Base-by-base conservation (phyloP, 176 grass and related monocot species). In the Juncus effusus region DNA sequence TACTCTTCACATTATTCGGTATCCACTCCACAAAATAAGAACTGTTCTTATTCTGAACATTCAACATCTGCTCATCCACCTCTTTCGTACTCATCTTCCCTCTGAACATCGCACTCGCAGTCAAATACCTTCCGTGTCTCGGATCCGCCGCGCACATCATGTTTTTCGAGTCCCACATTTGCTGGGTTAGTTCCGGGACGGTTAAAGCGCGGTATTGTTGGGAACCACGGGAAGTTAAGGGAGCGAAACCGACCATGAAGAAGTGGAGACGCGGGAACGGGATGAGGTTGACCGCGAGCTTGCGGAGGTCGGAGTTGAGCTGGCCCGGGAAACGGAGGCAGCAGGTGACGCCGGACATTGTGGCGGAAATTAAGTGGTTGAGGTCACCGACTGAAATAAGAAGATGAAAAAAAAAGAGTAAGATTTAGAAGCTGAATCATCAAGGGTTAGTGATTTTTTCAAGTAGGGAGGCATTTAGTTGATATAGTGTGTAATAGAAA, bases 21-120 rank as follows among this genome's bases (percentile, higher is more conserved):
- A 90, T 90, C 87, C 87, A 90, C 76, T 90, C 87, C 0, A 90
- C 86, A 64, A 90, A 90, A 79, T 90, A 90, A 40, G 82, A 85
- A 0, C 82, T 85, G 78, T 90, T 85, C 72, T 90, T 90, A 82
- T 85, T 90, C 70, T 90, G 86, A 0, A 90, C 82, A 60, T 90
- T 82, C 38, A 85, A 57, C 19, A 28, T 28, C 19, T 28, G 19
- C 19, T 28, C 19, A 28, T 28, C 19, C 19, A 28, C 19, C 19
- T 28, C 19, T 1, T 28, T 28, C 0, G 19, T 28, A 28, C 19
- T 28, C 19, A 28, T 28, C 19, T 28, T 88, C 19, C 89, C 89
- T 1, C 89, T 78, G 76, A 85, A 94, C 89, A 94, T 80, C 75
- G 89, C 90, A 2, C 85, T 88, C 0, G 90, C 90, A 0, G 90